Evolutionary conservation across 1,284 basidiomycete species (phyloP), one percentile per base, ranked within the genome.

Genomic region (Flammula alnicola): DNA sequence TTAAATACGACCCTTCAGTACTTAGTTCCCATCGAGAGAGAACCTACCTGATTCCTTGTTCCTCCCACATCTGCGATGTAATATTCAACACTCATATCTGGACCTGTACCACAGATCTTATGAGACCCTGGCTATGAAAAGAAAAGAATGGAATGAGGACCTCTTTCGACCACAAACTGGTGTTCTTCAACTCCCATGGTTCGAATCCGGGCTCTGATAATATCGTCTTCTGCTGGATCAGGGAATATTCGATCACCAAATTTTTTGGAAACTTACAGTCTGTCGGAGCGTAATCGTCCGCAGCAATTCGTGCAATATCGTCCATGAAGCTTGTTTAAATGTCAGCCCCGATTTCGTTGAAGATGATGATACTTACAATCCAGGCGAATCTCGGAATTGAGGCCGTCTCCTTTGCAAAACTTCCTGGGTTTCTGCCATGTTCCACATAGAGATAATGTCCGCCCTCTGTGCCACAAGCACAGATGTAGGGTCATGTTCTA

Each of bases 1-100:
- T n/a, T n/a, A 19, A 26, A 27, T 6, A 42, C 30, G 9, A 30
- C 19, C 22, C 11, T n/a, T 19, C 30, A 14, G 8, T 19, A 11
- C 10, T 8, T 16, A 12, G 17, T 14, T 3, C n/a, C n/a, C 20
- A 19, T 12, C 22, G 16, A 19, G 7, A 19, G 7, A 10, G 26
- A 25, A 55, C 69, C 51, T 52, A 81, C 80, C 61, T 77, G 76
- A 51, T 71, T 76, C 45, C 81, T 73, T 36, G 76, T 78, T 23
- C 86, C 86, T 38, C 86, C 83, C 1, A 88, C 86, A 47, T 88
- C 86, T 37, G 82, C 84, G 47, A 88, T 81, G 54, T 78, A 83
- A 64, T 84, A 83, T 45, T 86, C 84, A 1, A 76, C 71, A 8
- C 75, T 79, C 47, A 58, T 44, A 29, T 65, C 61, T 23, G 55